These are phyloP conservation scores for Populus trichocarpa DNA, from an alignment of 441 rosid genomes.

Conservation along the genomic window DNA sequence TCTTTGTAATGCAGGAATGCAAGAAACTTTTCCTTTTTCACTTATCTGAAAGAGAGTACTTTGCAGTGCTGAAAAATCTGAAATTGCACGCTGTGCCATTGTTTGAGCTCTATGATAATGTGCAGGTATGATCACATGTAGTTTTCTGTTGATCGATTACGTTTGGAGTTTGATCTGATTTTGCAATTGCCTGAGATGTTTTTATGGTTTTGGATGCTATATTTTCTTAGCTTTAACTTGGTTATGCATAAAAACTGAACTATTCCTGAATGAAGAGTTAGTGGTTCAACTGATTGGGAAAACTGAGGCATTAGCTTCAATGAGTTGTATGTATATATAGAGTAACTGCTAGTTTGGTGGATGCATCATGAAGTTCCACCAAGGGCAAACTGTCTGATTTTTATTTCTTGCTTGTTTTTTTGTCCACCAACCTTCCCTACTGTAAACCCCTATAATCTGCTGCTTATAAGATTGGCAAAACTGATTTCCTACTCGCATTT, in stretches of 20 bases:
- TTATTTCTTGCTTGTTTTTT: not conserved
- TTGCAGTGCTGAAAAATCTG: conserved; percentile 94
- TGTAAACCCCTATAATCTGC: not conserved
- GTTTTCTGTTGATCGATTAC: not conserved
- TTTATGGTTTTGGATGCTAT: not conserved
- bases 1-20: conserved; percentile 65
- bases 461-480: not conserved
- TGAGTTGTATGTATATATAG: not conserved
- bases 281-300: not conserved
- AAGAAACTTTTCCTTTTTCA: conserved; percentile 94
- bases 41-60: conserved; percentile 95
- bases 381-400: not conserved
- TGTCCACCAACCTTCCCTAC: not conserved
- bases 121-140: conserved; percentile 56
- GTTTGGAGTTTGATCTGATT: not conserved
- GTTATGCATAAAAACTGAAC: not conserved
- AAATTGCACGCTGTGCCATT: conserved; percentile 97
- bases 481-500: not conserved
- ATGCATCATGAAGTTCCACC: not conserved
- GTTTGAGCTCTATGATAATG: conserved; percentile 96
- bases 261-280: not conserved
- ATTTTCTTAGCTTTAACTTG: not conserved
- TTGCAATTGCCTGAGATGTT: not conserved
- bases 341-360: not conserved
- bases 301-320: not conserved